These are phyloP conservation scores for Colletotrichum navitas DNA, from an alignment of 2,329 filamentous ascomycete species.

Conservation along the genomic window DNA sequence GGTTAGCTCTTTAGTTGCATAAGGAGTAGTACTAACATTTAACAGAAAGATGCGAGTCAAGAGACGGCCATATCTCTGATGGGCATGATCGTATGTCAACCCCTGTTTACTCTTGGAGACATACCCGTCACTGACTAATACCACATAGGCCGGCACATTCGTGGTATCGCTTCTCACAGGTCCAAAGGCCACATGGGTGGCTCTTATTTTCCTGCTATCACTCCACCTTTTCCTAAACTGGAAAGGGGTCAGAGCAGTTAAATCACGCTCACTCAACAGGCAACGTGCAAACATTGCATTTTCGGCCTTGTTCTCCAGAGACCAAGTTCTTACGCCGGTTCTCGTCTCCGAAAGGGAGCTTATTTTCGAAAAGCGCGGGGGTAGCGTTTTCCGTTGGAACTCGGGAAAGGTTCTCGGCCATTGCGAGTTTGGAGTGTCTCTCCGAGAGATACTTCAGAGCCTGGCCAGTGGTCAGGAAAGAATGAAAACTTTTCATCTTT, in stretches of 20 bases:
- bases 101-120: fast-evolving
- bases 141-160: constrained; percentile 12
- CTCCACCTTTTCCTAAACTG: constrained; percentile 34
- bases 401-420: constrained; percentile 13
- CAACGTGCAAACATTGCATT: constrained; percentile 36
- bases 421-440: constrained; percentile 31
- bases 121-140: neutral
- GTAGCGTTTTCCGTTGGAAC: constrained; percentile 34
- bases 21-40: neutral
- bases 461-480: constrained; percentile 5
- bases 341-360: constrained; percentile 19
- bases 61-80: constrained; percentile 37
- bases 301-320: constrained; percentile 22
- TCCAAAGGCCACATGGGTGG: constrained; percentile 16
- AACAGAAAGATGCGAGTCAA: constrained; percentile 37
- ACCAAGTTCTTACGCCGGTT: constrained; percentile 20
- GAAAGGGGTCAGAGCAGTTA: constrained; percentile 36
- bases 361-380: constrained; percentile 32
- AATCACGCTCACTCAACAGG: constrained; percentile 30
- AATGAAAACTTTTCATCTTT: constrained; percentile 22
- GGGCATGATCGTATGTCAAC: constrained; percentile 34
- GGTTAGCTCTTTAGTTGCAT: fast-evolving
- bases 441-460: constrained; percentile 10
- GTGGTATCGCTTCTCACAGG: constrained; percentile 25
- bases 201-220: constrained; percentile 17